Base-by-base conservation (phyloP, 208 protist genomes). In the Leishmania tarentolae region DNA sequence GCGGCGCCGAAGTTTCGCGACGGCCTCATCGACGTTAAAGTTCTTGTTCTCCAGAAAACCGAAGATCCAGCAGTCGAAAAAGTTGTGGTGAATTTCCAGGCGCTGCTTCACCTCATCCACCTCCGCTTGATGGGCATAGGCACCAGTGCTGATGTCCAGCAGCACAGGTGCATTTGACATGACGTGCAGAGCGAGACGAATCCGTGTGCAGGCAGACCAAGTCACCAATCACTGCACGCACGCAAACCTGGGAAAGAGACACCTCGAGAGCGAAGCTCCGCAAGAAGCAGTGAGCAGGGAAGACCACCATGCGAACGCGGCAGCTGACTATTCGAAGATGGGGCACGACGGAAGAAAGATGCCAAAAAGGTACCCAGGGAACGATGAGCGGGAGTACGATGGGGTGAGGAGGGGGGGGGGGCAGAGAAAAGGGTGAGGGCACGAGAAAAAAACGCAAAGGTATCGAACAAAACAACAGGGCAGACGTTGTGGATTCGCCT, bases 21-120 rank as follows among this genome's bases (percentile, higher is more conserved):
- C 86, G 0, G 93, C 83, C 63, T 97, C 93, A 4, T 88, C 75
- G 21, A 97, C 77, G 46, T 95, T 86, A 69, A 93, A 97, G 70
- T 95, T 93, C 57, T 97, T 97, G 83, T 97, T 97, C 75, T 97
- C 91, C 28, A 97, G 79, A 72, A 97, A 97, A 3, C 90, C 90
- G 72, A 91, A 97, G 28, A 97, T 89, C 92, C 93, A 97, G 82
- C 90, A 92, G 75, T 95, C 92, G 46, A 95, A 95, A 76, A 95
- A 91, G 73, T 87, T 80, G 86, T 94, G 89, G 28, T 59, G 65
- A 65, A 97, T 93, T 72, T 86, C 87, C 42, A 97, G 71, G 53
- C 87, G 84, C 17, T 71, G 66, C 79, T 93, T 93, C 71, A 97
- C 86, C 76, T 92, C 88, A 31, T 95, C 91, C 24, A 97, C 79